phyloP scores from a whole-genome alignment of 495 filamentous ascomycete species.

The Aspergillus indologenus region DNA sequence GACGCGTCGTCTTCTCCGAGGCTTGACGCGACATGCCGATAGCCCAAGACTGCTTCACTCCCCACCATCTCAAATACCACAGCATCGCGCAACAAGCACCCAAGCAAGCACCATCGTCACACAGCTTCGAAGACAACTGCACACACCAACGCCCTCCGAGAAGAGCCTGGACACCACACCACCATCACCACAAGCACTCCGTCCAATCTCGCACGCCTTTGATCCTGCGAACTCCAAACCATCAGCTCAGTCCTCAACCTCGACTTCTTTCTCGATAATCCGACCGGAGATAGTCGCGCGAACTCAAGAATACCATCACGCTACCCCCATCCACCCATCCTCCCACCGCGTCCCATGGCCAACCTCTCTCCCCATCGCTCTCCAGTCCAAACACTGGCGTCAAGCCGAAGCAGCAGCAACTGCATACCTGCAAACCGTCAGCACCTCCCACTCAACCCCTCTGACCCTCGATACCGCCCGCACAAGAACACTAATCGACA shows the following conservation, averaged over 20 bases:
- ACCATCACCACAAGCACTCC: not conserved
- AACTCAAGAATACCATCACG: not conserved
- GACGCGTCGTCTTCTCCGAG: not conserved
- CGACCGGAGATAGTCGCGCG: not conserved
- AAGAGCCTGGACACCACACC: not conserved
- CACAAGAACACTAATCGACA: conserved; percentile 5
- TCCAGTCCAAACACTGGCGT: conserved; percentile 18
- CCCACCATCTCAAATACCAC: not conserved
- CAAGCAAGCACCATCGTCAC: not conserved
- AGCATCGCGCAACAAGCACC: not conserved
- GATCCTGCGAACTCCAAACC: conserved; percentile 4
- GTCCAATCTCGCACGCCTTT: conserved; percentile 10
- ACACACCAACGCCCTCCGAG: not conserved
- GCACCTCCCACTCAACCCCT: not conserved
- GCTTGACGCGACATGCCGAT: not conserved
- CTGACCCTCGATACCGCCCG: not conserved
- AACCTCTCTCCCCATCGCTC: conserved; percentile 3
- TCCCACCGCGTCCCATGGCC: conserved; percentile 14
- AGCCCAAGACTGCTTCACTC: not conserved
- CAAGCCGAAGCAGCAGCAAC: conserved; percentile 13
- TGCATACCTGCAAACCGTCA: not conserved
- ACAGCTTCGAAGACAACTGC: not conserved
- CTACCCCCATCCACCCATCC: conserved; percentile 7
- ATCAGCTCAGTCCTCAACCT: not conserved
- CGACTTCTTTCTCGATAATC: conserved; percentile 7